Conservation (phyloP, 2,329 filamentous ascomycete genomes). For the Colletotrichum aenigma region DNA sequence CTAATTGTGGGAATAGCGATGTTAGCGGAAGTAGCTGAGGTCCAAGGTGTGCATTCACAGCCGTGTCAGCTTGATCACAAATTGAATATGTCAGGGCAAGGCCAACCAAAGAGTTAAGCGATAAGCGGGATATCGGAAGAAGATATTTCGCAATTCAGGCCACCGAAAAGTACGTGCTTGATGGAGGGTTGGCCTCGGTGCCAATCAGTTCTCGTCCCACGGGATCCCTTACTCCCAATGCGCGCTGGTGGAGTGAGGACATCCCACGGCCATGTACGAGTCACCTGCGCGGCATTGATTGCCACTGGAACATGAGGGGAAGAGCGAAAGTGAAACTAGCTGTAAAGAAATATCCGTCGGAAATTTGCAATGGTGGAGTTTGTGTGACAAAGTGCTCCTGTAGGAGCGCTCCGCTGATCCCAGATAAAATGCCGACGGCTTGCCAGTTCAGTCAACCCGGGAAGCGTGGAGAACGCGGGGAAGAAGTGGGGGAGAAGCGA, state of each 20-base stretch:
- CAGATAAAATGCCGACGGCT: neutral
- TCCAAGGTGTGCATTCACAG: neutral
- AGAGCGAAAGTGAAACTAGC: fast-evolving
- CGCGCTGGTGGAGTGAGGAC: neutral
- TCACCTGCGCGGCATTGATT: neutral
- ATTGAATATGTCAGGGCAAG: fast-evolving
- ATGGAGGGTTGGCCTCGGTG: neutral
- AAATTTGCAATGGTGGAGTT: neutral
- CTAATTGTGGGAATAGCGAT: neutral
- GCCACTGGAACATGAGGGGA: neutral
- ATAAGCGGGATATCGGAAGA: neutral
- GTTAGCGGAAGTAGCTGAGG: neutral
- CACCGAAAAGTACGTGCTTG: neutral
- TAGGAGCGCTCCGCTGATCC: neutral
- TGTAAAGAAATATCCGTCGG: neutral
- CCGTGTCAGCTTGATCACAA: neutral
- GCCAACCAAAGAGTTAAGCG: neutral
- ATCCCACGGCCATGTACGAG: neutral
- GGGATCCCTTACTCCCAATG: neutral
- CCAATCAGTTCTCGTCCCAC: neutral
- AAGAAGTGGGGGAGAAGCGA: neutral
- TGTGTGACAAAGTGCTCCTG: neutral
- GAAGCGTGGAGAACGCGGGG: neutral
- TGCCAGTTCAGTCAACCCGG: neutral
- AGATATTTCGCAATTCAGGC: neutral